Conservation (phyloP, 2,329 filamentous ascomycete genomes). For the Claviceps sp. region DNA sequence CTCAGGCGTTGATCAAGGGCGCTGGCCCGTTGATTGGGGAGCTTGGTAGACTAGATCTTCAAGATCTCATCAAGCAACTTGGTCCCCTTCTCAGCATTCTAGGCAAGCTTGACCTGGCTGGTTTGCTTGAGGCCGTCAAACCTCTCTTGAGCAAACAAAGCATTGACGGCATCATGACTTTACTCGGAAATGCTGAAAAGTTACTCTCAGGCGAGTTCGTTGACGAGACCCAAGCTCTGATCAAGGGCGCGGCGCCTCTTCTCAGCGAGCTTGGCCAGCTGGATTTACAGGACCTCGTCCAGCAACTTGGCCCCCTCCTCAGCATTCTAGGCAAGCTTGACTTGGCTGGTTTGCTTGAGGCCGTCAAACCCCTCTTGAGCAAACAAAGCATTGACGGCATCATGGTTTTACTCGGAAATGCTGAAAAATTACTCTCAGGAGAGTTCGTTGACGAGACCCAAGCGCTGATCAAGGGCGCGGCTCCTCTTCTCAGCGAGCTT, state of each 20-base stretch:
- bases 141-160: no score
- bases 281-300: constrained; percentile 14
- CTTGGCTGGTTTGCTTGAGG: constrained; percentile 15
- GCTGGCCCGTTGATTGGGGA: constrained; percentile 17
- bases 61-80: constrained; percentile 14
- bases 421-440: constrained; percentile 14
- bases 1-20: constrained; percentile 19
- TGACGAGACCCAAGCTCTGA: constrained; percentile 17
- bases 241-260: constrained; percentile 19
- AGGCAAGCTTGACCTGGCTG: constrained; percentile 17
- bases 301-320: constrained; percentile 18
- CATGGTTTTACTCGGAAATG: constrained; percentile 18
- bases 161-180: no score
- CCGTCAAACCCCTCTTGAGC: constrained; percentile 16
- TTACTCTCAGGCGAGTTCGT: no score
- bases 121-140: no score
- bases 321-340: constrained; percentile 19
- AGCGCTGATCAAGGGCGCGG: constrained; percentile 15
- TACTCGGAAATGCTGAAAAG: no score
- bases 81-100: constrained; percentile 19
- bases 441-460: constrained; percentile 18
- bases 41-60: constrained; percentile 12
- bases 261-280: constrained; percentile 12
- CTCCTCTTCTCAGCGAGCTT: constrained; percentile 12
- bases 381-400: constrained; percentile 17